These are phyloP conservation scores for Auricularia auricula-judae DNA, from an alignment of 768 basidiomycete genomes.

Conservation along the genomic window DNA sequence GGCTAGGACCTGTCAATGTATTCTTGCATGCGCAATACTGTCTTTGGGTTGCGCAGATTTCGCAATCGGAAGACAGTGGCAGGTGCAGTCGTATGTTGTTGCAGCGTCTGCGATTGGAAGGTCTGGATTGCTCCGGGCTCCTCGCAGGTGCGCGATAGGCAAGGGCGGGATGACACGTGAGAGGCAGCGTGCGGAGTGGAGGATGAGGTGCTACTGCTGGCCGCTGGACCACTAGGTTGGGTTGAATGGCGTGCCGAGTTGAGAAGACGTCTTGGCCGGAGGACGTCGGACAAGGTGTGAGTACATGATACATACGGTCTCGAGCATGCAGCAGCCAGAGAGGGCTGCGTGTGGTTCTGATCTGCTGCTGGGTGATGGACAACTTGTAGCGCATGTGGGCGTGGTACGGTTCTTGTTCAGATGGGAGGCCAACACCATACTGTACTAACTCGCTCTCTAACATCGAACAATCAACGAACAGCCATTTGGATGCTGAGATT, in stretches of 20 bases:
- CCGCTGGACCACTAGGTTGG: neutral
- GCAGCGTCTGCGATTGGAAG: neutral
- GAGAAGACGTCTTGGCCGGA: neutral
- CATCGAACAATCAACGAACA: no score
- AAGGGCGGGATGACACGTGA: neutral
- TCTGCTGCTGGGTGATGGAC: neutral
- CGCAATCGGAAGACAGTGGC: no score
- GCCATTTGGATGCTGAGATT: no score
- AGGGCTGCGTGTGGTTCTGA: neutral
- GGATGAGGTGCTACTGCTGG: neutral
- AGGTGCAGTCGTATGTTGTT: no score
- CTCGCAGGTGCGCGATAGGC: neutral
- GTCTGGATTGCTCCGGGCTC: neutral
- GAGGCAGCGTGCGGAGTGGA: neutral
- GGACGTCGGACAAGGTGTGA: no score
- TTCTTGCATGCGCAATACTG: no score
- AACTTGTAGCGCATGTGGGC: neutral
- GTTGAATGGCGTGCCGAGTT: neutral
- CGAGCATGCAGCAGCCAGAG: neutral
- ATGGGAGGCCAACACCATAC: neutral
- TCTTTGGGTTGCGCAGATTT: no score
- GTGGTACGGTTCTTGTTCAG: neutral
- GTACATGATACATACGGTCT: no score
- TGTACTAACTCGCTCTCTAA: no score
- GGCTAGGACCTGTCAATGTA: no score